Conservation (phyloP, 768 basidiomycete species). For the Leccinum boreale region DNA sequence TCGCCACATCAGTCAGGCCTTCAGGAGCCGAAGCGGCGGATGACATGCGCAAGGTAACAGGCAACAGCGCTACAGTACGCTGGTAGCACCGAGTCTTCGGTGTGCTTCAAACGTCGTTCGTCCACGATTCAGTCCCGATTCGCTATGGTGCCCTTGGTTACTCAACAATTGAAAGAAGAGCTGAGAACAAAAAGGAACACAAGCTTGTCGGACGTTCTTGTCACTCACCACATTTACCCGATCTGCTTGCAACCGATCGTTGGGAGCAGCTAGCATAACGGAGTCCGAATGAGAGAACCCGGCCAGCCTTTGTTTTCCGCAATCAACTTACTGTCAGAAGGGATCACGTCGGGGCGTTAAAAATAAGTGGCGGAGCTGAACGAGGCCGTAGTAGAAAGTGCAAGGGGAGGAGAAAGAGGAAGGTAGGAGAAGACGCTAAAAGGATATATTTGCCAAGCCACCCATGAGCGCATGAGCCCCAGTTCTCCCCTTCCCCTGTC, state of each 20-base stretch:
- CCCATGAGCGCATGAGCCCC: not conserved
- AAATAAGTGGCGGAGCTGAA: not conserved
- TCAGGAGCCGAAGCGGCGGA: not conserved
- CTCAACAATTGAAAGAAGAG: not conserved
- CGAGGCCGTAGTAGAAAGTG: not conserved
- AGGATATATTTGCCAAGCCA: not conserved
- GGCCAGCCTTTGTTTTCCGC: not conserved
- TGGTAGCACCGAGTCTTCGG: not conserved
- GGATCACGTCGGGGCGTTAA: not conserved
- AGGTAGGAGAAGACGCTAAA: not conserved
- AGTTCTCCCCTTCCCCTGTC: too few species aligned
- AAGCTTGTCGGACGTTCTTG: constrained; percentile 5
- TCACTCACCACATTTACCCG: not conserved
- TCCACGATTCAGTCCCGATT: not conserved
- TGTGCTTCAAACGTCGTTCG: not conserved
- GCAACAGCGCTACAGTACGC: not conserved
- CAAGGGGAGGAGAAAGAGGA: not conserved
- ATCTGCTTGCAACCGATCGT: not conserved
- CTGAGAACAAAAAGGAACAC: not conserved
- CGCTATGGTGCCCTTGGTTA: not conserved
- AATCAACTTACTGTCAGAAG: not conserved
- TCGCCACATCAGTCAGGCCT: not conserved
- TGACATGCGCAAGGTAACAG: not conserved
- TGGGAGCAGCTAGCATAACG: not conserved
- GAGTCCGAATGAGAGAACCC: not conserved